phyloP scores from a whole-genome alignment of 495 filamentous ascomycete genomes.

The Penicillium diatomitis region DNA sequence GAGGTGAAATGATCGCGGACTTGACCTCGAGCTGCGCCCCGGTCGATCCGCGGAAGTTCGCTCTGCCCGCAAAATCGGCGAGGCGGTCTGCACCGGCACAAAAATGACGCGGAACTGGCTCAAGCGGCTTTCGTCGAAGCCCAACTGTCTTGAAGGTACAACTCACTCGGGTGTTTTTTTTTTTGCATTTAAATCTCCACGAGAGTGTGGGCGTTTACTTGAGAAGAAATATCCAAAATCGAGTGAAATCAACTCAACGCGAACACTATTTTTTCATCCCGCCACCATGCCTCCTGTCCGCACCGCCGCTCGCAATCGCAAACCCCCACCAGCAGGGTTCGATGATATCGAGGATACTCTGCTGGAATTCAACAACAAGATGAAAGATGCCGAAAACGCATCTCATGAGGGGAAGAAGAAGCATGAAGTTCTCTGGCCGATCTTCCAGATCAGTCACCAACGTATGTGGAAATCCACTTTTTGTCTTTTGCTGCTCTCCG shows the following conservation, averaged over 20 bases:
- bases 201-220: not conserved
- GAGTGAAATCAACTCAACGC: not conserved
- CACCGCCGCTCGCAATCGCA: constrained; percentile 57
- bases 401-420: constrained; percentile 69
- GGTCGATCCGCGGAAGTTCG: not conserved
- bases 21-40: too few species aligned
- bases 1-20: not conserved
- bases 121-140: not conserved
- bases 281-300: constrained; percentile 78
- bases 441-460: constrained; percentile 96
- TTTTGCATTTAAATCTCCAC: not conserved
- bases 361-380: constrained; percentile 91
- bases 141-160: not conserved
- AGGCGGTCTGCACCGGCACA: constrained; percentile 26
- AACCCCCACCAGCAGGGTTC: constrained; percentile 91
- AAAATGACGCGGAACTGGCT: constrained; percentile 18
- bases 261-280: not conserved
- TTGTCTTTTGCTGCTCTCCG: not conserved
- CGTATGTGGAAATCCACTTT: constrained; percentile 38
- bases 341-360: constrained; percentile 95
- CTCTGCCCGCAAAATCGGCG: constrained; percentile 14
- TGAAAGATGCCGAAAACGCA: constrained; percentile 93
- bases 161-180: too few species aligned
- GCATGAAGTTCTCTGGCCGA: constrained; percentile 88
- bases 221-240: not conserved